Evolutionary conservation across 2,329 filamentous ascomycete species (phyloP).

Genomic region (Rutstroemia sp.): DNA sequence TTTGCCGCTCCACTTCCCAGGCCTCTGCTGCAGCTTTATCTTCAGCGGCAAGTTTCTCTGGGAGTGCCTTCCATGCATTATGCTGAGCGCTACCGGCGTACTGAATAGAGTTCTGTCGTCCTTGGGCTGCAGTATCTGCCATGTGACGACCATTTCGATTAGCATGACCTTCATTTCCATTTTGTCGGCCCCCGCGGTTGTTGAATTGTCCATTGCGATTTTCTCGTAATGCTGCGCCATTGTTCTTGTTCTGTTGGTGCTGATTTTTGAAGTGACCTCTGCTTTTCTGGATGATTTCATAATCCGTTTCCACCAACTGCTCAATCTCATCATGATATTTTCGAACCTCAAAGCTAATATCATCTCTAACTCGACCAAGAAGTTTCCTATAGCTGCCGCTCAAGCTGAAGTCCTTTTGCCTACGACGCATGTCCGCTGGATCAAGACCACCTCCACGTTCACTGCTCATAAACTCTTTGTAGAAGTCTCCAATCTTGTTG

Average conservation of each 20-base stretch:
- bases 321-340: constrained; percentile 64
- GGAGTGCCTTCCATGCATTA: constrained; percentile 22
- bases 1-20: constrained; percentile 10
- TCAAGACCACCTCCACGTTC: constrained; percentile 71
- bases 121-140: constrained; percentile 1
- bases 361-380: constrained; percentile 56
- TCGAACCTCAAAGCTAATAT: constrained; percentile 61
- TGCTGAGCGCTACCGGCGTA: constrained; percentile 10
- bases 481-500: constrained; percentile 79
- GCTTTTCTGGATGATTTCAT: constrained; percentile 43
- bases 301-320: constrained; percentile 83
- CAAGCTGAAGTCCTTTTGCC: constrained; percentile 80
- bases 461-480: constrained; percentile 77
- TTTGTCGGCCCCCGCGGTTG: not conserved
- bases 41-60: constrained; percentile 20
- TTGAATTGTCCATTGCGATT: no score
- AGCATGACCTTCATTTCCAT: not conserved
- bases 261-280: not conserved
- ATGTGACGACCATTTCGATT: not conserved
- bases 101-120: not conserved
- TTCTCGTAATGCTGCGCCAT: not conserved
- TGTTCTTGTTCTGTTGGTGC: not conserved
- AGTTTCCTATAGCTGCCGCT: constrained; percentile 86
- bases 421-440: constrained; percentile 78
- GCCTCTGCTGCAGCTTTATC: constrained; percentile 18